Evolutionary conservation across 208 protist species (phyloP), one percentile per base, ranked within the genome.

Genomic region (Leishmania amazonensis): DNA sequence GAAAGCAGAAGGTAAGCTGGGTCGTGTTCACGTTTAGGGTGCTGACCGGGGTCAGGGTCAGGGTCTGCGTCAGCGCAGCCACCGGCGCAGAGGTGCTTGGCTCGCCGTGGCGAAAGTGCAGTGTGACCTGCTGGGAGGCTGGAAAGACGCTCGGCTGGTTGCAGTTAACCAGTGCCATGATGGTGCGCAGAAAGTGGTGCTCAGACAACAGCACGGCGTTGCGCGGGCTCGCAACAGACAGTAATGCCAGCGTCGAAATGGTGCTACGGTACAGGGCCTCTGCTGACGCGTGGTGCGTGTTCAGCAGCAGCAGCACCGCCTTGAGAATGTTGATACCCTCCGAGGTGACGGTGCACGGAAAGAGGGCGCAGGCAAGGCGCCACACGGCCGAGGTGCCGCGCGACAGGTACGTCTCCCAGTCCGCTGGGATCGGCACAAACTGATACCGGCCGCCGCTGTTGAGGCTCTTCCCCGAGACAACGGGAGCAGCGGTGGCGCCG

Each of bases 221-320:
- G 76, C 85, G 86, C 40, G 93, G 95, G 65, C 89, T 94, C 19
- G 93, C 91, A 2, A 83, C 80, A 68, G 91, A 94, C 49, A 97
- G 83, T 47, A 96, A 75, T 86, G 90, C 88, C 71, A 96, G 71
- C 40, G 93, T 92, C 40, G 79, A 84, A 71, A 95, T 88, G 75
- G 91, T 72, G 83, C 84, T 86, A 11, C 93, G 85, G 81, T 92
- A 96, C 35, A 97, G 87, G n/a, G 85, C 85, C 72, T 95, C 93
- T 17, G 88, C 87, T 1, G 85, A 76, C 19, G 82, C 77, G 80
- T 81, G 87, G 65, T 78, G 80, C 49, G 89, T 90, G 78, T 93
- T 90, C 15, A 97, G 83, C 53, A 86, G 68, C 15, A 94, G 78
- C 49, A 97, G 75, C 67, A 84, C 87, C 64, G 78, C 81, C 53